phyloP scores from a whole-genome alignment of 768 basidiomycete species.

The Cantharellus anzutake region DNA sequence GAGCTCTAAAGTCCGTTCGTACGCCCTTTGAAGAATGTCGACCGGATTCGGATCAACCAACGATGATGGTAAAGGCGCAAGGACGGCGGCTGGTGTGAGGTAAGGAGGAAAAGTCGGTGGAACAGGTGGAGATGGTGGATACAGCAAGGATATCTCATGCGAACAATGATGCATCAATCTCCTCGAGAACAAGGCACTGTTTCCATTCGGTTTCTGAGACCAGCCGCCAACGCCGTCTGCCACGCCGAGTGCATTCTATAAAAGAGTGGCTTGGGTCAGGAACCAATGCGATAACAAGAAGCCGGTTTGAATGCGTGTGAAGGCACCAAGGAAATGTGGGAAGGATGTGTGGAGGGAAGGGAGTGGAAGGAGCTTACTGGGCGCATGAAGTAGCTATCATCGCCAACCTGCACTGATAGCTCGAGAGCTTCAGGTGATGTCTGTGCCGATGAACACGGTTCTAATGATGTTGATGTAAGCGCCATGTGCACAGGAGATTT shows the following conservation, averaged over 20 bases:
- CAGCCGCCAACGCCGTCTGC: slow-evolving; percentile 94
- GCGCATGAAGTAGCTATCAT: slow-evolving; percentile 75
- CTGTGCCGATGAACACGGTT: slow-evolving; percentile 15
- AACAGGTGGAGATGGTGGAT: slow-evolving; percentile 9
- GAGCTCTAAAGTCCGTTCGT: slow-evolving; percentile 22
- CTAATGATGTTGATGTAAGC: slow-evolving; percentile 12
- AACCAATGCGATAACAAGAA: neutral
- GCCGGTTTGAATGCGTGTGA: neutral
- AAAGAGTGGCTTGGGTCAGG: neutral
- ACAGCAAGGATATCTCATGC: slow-evolving; percentile 28
- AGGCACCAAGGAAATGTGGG: neutral
- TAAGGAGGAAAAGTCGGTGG: neutral
- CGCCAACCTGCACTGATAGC: slow-evolving; percentile 66
- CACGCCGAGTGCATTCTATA: slow-evolving; percentile 70
- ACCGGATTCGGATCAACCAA: slow-evolving; percentile 19
- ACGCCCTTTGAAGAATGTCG: slow-evolving; percentile 26
- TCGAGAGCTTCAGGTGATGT: slow-evolving; percentile 16
- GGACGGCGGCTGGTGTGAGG: neutral
- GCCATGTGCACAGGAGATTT: slow-evolving; percentile 5
- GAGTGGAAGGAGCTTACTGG: slow-evolving; percentile 11
- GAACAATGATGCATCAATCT: slow-evolving; percentile 77
- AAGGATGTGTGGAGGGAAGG: neutral
- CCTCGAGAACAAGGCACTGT: slow-evolving; percentile 30
- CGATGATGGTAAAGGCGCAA: neutral
- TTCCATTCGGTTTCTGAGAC: slow-evolving; percentile 31